Conservation (phyloP, 495 filamentous ascomycete species). For the Entonaema liquescens region DNA sequence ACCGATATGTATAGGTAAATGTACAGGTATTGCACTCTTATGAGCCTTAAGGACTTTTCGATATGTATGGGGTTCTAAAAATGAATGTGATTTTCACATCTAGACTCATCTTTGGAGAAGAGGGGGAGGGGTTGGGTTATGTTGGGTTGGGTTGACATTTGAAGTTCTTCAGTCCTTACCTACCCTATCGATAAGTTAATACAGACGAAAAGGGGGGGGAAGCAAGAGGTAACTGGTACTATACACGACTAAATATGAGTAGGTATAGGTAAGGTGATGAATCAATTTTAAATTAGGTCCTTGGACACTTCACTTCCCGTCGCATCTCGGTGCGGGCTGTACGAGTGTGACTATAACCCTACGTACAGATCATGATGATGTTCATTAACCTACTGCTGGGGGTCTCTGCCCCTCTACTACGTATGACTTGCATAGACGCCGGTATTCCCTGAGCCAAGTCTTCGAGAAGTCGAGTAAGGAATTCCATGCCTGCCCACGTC, state of each 20-base stretch:
- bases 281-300: neutral
- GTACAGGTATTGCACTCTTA: neutral
- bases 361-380: neutral
- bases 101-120: neutral
- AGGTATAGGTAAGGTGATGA: neutral
- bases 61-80: conserved; percentile 4
- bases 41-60: neutral
- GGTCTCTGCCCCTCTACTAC: conserved; percentile 4
- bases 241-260: neutral
- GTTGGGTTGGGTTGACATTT: neutral
- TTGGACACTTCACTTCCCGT: neutral
- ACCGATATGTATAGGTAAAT: neutral
- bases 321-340: conserved; percentile 16
- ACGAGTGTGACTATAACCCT: conserved; percentile 18
- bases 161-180: neutral
- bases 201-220: neutral
- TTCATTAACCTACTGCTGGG: conserved; percentile 5
- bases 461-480: conserved; percentile 15
- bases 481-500: conserved; percentile 8
- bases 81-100: neutral
- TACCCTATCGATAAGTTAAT: neutral
- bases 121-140: conserved; percentile 11
- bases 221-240: neutral
- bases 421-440: conserved; percentile 40
- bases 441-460: conserved; percentile 21